Evolutionary conservation across 108 stramenopile species (phyloP), one percentile per base, ranked within the genome.

Genomic region (Nitzschia putrida): DNA sequence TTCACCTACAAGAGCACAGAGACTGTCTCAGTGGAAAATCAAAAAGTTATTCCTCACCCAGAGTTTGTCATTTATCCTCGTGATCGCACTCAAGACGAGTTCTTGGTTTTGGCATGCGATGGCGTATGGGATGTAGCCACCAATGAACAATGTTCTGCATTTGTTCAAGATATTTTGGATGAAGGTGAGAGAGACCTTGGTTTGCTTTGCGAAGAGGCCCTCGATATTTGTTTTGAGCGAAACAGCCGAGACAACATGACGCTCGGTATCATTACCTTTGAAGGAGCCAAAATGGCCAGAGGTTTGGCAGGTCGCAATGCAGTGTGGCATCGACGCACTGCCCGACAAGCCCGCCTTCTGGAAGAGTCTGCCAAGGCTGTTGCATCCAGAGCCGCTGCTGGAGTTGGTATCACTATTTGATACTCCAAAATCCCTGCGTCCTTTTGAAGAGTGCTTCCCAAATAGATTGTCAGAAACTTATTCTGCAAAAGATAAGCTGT

Each of bases 111-210:
- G 45, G 95, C 91, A 5, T 88, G 94, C 50, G 97, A 98, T 80
- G 97, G 97, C 10, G 74, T 98, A 20, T 98, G 95, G 97, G 97
- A 98, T 69, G 92, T 95, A 20, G 58, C 92, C 40, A 80, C 82
- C 13, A 82, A 82, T 16, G 86, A 93, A 67, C 72, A 89, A 53
- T 93, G 93, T 40, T 87, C 85, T n/a, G 66, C 84, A n/a, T 83
- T 94, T 29, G 81, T 96, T 9, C 71, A 81, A 40, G 72, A 67
- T 53, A 57, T 87, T 14, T 53, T 87, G 61, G 67, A 80, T 41
- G 83, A 88, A 45, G 89, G 89, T 11, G 88, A 91, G 71, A 68
- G 54, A 4, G 85, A 93, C 65, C 47, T 88, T 41, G 85, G 84
- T 2, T 65, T 88, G 64, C 67, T 88, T n/a, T 94, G 93, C 73